Evolutionary conservation across 345 rosid species (phyloP), one percentile per base, ranked within the genome.

Genomic region (Mercurialis annua): DNA sequence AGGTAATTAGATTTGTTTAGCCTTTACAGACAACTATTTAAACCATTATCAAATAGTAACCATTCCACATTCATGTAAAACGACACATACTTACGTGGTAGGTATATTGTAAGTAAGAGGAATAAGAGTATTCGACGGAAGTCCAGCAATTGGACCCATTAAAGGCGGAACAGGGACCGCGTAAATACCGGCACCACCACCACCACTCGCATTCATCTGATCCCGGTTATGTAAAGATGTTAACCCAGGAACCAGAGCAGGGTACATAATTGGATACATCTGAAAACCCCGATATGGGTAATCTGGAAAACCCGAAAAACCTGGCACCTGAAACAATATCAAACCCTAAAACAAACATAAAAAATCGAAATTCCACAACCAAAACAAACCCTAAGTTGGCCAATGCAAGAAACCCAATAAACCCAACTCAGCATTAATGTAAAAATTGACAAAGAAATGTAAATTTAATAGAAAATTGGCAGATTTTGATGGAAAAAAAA

Each of bases 61-160:
- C 4, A 40, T 7, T 7, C 6, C 44, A 20, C 15, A 4, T 40
- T 21, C 27, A 40, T 4, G 44, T 61, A 42, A 0, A 18, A 42
- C 0, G 36, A 5, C 29, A 46, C 6, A 31, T 44, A 81, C 99
- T 81, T 82, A 95, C 99, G 86, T 90, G 44, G 99, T 90, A 44
- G 99, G 97, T 64, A 92, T 57, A 56, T 79, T 86, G 76, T 84
- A 92, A 24, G 98, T 86, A 44, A 95, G 99, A 49, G 99, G 98
- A 78, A 95, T 82, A 64, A 92, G 97, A 20, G 84, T 78, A 69
- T 80, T 83, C 8, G 98, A 77, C 5, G 89, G 87, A 68, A 89
- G 69, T 77, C 90, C 97, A 70, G 86, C 62, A 58, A 81, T 17
- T 55, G 85, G 80, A 38, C 90, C 87, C 77, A 76, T 78, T 72